Base-by-base conservation (phyloP, 164 flowering plant genomes). In the Vitis rotundifolia region DNA sequence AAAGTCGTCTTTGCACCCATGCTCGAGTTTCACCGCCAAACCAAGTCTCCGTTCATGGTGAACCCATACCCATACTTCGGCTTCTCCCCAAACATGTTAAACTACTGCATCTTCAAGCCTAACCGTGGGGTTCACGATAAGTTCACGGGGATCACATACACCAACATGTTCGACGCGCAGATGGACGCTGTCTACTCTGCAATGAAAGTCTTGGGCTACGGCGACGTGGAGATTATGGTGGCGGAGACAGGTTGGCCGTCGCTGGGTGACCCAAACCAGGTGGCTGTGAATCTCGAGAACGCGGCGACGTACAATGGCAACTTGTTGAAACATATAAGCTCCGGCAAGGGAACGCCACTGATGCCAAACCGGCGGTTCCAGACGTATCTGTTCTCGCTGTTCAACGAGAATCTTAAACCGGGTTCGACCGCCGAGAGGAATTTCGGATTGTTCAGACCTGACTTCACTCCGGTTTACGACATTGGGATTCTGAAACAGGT, bases 21-120 rank as follows among this genome's bases (percentile, higher is more conserved):
- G 83, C 82, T 94, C 1, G 56, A 82, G 19, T 94, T 88, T 75
- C 77, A 69, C 7, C 77, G 84, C 1, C 76, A 86, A 48, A 92
- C 99, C 47, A 86, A 82, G 28, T 65, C 95, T 0, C 86, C 93
- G 0, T 88, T 92, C 73, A 79, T 89, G 87, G 81, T 92, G 1
- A 89, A 90, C 79, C 97, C 97, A 0, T 94, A 94, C 69, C 97
- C 97, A 0, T 94, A 87, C 71, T 94, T 94, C 66, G 87, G 83
- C 9, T 85, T 63, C 72, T 49, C 70, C 9, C 79, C 86, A 0
- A 63, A 71, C 3, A 81, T 78, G 3, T 66, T 74, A 6, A 71
- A 86, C 68, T 92, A 79, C 78, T 82, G 84, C 0, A 69, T 87
- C 4, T 94, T 92, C 85, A 75, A 75, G 67, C 81, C 71, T 2